Conservation (phyloP, 768 basidiomycete species). For the Lactifluus subvellereus region DNA sequence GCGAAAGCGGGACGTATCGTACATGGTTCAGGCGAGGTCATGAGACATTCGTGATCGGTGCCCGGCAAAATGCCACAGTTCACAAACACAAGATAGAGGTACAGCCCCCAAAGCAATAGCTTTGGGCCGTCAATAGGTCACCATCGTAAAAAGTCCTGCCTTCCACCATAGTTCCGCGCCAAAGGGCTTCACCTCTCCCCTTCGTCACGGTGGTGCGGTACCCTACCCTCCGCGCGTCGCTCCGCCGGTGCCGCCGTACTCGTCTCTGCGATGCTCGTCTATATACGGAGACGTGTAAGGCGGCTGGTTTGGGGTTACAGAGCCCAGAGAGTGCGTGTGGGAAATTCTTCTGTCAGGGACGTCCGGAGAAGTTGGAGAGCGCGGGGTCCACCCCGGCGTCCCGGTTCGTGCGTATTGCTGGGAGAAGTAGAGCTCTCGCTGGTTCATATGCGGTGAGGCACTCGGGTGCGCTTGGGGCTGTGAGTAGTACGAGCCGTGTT, state of each 20-base stretch:
- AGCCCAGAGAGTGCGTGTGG: conserved; percentile 1
- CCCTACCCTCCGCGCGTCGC: neutral
- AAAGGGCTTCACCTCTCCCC: neutral
- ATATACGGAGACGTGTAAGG: conserved; percentile 5
- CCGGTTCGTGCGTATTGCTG: conserved; percentile 9
- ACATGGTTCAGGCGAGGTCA: conserved; percentile 7
- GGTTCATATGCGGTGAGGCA: conserved; percentile 1
- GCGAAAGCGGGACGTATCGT: conserved; percentile 10
- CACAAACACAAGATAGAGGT: neutral
- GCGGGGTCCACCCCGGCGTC: conserved; percentile 9
- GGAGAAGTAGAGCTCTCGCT: conserved; percentile 12
- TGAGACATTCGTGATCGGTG: conserved; percentile 13
- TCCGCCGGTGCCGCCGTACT: neutral
- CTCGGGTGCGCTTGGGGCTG: conserved; percentile 3
- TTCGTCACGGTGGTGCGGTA: too few relatives aligned
- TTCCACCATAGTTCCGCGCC: neutral
- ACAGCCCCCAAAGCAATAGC: neutral
- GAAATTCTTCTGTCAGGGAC: conserved; percentile 10
- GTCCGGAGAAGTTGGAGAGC: conserved; percentile 8
- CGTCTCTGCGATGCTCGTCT: conserved; percentile 10
- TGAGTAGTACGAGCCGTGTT: conserved; percentile 8
- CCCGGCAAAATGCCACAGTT: neutral
- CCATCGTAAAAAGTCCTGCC: neutral
- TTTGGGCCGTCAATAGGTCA: neutral
- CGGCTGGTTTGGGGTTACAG: conserved; percentile 6